A percentile compares a stretch with the other conserved stretches of the same genome.
Evolutionary conservation across 805 yeast species (phyloP).

Genomic region (Candida tammaniensis): DNA sequence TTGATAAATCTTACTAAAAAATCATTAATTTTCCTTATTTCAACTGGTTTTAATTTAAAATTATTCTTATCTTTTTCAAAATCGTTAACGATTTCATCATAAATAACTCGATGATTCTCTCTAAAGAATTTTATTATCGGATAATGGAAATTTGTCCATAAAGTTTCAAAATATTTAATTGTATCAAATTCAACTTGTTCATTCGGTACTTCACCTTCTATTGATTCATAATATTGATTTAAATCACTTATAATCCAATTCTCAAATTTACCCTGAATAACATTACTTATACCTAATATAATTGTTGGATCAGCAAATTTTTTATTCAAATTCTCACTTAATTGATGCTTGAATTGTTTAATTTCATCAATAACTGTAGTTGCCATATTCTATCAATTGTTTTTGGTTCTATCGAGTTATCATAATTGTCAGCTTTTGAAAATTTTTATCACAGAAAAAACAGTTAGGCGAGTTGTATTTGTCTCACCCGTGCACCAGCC

Average conservation of each 20-base stretch:
- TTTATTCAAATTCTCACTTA: slow-evolving; percentile 16
- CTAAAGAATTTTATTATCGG: slow-evolving; percentile 62
- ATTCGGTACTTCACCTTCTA: slow-evolving; percentile 4
- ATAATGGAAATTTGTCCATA: slow-evolving; percentile 64
- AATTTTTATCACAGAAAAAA: too few relatives aligned
- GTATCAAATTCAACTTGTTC: slow-evolving; percentile 33
- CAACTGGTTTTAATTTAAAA: slow-evolving; percentile 43
- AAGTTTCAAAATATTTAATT: slow-evolving; percentile 35
- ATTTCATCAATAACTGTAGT: slow-evolving; percentile 14
- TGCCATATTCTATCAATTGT: slow-evolving; percentile 1
- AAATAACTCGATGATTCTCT: slow-evolving; percentile 28
- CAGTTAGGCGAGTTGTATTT: too few relatives aligned
- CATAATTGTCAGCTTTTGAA: not conserved
- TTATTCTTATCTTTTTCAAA: slow-evolving; percentile 11
- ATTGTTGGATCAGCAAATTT: slow-evolving; percentile 39
- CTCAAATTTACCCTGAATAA: slow-evolving; percentile 47
- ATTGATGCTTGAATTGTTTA: slow-evolving; percentile 16
- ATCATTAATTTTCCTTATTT: slow-evolving; percentile 54
- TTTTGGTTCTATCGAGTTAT: not conserved
- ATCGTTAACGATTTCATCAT: slow-evolving; percentile 14
- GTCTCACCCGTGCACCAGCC: too few relatives aligned
- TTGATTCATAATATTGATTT: slow-evolving; percentile 23
- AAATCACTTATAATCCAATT: slow-evolving; percentile 38
- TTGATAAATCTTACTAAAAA: slow-evolving; percentile 49
- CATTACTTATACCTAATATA: slow-evolving; percentile 47